Evolutionary conservation across 352 stramenopile species (phyloP), one percentile per base, ranked within the genome.

Genomic region (Phytophthora pluvialis): DNA sequence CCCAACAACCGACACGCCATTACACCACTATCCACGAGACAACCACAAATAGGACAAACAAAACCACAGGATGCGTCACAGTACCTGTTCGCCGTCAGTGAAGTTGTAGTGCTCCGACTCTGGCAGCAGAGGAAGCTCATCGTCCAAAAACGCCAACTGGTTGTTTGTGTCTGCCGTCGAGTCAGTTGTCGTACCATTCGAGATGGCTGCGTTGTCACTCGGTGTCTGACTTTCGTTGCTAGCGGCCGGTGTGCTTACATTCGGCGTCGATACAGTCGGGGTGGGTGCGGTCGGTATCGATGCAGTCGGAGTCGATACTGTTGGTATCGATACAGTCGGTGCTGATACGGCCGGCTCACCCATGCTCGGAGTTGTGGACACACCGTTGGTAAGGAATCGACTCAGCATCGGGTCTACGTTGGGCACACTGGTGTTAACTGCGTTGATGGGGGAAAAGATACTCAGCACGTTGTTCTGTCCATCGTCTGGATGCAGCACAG

Each of bases 11-110:
- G 33, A 64, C 40, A 65, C 47, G 15, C 33, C 38, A 76, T 77
- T 64, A 72, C 38, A 76, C 25, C 40, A 67, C 40, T 49, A 43
- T 51, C 43, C 43, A 57, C 29, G 33, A 53, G 50, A 47, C 25
- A 64, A 46, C 9, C 13, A 47, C 39, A 11, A 18, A 46, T 26
- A n/a, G 50, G 13, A 48, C 21, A 56, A 53, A 9, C 8, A 61
- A 57, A 29, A 58, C 39, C 28, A 33, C 32, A 60, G 42, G 55
- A 64, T 59, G 46, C 28, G 39, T 57, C 57, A 66, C 61, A 67
- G 58, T 86, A 93, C 86, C 84, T 93, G 83, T 62, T 95, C 87
- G 39, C 80, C 78, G 40, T 94, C 85, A 26, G 70, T 78, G 64
- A 94, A 92, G 16, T 72, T 73, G 57, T 90, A 93, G 54, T 84